Evolutionary conservation across 1,284 basidiomycete species (phyloP).

Genomic region (Ceratobasidium papillatum): DNA sequence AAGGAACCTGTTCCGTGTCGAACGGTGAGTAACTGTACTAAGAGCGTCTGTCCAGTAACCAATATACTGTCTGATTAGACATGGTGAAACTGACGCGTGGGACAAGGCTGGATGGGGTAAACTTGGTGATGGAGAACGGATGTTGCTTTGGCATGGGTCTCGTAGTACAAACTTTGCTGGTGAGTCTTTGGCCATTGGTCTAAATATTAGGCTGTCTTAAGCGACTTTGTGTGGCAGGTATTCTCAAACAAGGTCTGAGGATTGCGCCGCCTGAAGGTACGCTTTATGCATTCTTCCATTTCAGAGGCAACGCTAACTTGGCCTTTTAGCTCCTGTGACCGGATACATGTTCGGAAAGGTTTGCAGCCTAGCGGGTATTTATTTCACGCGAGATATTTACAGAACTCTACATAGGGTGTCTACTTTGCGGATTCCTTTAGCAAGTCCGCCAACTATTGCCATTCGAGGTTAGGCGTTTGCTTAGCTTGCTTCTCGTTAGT

Average conservation of each 20-base stretch:
- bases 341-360: slow-evolving; percentile 63
- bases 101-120: slow-evolving; percentile 58
- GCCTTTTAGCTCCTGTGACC: slow-evolving; percentile 47
- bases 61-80: slow-evolving; percentile 46
- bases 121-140: slow-evolving; percentile 61
- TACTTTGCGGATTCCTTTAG: slow-evolving; percentile 59
- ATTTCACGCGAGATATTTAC: not conserved
- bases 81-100: slow-evolving; percentile 64
- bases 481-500: not conserved
- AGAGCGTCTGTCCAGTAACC: not conserved
- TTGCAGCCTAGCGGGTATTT: not conserved
- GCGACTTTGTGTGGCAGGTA: slow-evolving; percentile 50
- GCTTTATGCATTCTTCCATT: not conserved
- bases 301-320: not conserved
- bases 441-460: slow-evolving; percentile 43
- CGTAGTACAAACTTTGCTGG: slow-evolving; percentile 70
- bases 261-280: slow-evolving; percentile 69
- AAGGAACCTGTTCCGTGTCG: slow-evolving; percentile 33
- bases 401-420: slow-evolving; percentile 54
- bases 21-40: not conserved
- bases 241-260: slow-evolving; percentile 69
- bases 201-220: not conserved
- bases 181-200: not conserved
- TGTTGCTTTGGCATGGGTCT: slow-evolving; percentile 73
- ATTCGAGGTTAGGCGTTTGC: slow-evolving; percentile 17